Evolutionary conservation across 1,284 basidiomycete genomes (phyloP), one percentile per base, ranked within the genome.

Genomic region (Ceratobasidium sp.): DNA sequence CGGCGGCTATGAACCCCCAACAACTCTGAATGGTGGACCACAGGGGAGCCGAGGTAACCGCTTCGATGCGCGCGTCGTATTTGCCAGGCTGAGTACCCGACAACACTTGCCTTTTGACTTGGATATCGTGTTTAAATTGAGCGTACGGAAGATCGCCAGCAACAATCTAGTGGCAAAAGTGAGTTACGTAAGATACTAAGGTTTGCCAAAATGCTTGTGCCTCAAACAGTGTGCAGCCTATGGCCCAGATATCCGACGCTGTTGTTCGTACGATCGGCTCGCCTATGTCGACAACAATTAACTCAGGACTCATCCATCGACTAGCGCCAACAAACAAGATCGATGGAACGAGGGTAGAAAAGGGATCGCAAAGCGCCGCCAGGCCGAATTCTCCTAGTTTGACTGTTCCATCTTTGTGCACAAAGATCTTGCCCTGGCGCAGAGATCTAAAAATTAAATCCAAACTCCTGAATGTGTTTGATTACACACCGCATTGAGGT

Each of bases 301-400:
- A 14, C 21, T 72, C 69, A 16, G 69, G 69, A 28, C 57, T 61
- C 14, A 72, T 32, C 69, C 69, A 72, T n/a, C 69, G 69, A 49
- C n/a, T 32, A 46, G 32, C 13, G 6, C 57, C 69, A 11, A 35
- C n/a, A 16, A 23, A 44, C 6, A 21, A 41, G 8, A 72, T 46
- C 1, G 69, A 61, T 4, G 69, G 69, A 1, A 44, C 57, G 41
- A 49, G 28, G 4, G 57, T 30, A 16, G 55, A 55, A 28, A 72
- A 50, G 13, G 41, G 44, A n/a, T 52, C 18, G 35, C 55, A 52
- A 14, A 72, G 44, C 7, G 57, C 23, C 8, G 69, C 21, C 7
- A 72, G 57, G 2, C 69, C 69, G 26, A 72, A 72, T 32, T 72
- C 69, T 13, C 69, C 69, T 11, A 72, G 35, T 38, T 38, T 38